Conservation (phyloP, 441 rosid genomes). For the Pelargonium myrrhifolium region DNA sequence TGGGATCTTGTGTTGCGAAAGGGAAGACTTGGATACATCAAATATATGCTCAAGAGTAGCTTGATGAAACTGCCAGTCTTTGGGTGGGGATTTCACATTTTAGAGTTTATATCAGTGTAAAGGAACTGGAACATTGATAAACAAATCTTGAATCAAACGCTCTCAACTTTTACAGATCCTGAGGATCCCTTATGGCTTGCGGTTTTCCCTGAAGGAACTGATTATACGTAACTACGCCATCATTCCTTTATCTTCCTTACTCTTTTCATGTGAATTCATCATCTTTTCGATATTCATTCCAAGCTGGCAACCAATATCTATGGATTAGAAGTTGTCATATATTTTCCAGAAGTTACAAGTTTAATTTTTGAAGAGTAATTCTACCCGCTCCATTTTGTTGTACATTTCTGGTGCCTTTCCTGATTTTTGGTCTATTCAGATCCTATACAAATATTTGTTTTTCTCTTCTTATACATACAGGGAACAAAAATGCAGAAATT, state of each 20-base stretch:
- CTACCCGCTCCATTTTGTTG: neutral
- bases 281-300: neutral
- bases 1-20: slow-evolving; percentile 90
- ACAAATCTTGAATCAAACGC: slow-evolving; percentile 46
- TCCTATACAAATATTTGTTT: neutral
- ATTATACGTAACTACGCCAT: slow-evolving; percentile 54
- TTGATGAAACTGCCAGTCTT: slow-evolving; percentile 81
- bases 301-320: neutral
- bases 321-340: neutral
- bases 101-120: slow-evolving; percentile 90
- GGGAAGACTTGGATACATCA: slow-evolving; percentile 67
- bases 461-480: slow-evolving; percentile 37
- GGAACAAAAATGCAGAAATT: slow-evolving; percentile 61
- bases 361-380: neutral
- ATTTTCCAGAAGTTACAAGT: neutral
- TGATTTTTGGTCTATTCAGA: neutral
- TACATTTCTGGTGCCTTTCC: neutral
- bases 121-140: slow-evolving; percentile 91
- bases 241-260: slow-evolving; percentile 7
- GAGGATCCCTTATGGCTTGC: slow-evolving; percentile 93
- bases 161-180: slow-evolving; percentile 64
- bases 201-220: slow-evolving; percentile 96
- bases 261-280: slow-evolving; percentile 13
- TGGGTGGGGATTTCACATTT: slow-evolving; percentile 87
- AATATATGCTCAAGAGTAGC: slow-evolving; percentile 85